phyloP scores from a whole-genome alignment of 345 rosid species.

The Camelina neglecta region DNA sequence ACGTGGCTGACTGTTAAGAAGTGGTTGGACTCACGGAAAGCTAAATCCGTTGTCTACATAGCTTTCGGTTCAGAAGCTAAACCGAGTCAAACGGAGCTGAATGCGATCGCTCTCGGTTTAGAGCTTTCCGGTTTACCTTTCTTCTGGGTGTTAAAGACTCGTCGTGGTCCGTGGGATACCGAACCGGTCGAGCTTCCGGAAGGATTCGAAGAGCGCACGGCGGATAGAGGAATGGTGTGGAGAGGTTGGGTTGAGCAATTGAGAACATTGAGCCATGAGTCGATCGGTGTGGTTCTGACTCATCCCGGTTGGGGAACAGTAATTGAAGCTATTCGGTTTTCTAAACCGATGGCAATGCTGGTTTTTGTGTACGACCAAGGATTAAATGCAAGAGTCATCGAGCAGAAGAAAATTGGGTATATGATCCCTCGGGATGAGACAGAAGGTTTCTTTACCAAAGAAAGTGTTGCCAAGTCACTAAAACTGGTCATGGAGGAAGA shows the following conservation, averaged over 20 bases:
- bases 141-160: constrained; percentile 51
- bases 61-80: constrained; percentile 56
- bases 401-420: constrained; percentile 39
- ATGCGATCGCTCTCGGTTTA: constrained; percentile 48
- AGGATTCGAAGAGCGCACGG: constrained; percentile 48
- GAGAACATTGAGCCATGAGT: constrained; percentile 44
- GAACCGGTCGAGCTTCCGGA: constrained; percentile 40
- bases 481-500: constrained; percentile 47
- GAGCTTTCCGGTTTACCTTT: constrained; percentile 52
- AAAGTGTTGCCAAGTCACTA: constrained; percentile 42
- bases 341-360: constrained; percentile 36
- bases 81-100: constrained; percentile 43
- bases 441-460: constrained; percentile 44
- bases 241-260: constrained; percentile 55
- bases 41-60: constrained; percentile 38
- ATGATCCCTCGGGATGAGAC: constrained; percentile 40
- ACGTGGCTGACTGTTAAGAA: constrained; percentile 39
- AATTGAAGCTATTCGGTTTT: constrained; percentile 44
- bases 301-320: constrained; percentile 47
- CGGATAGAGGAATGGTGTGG: constrained; percentile 47
- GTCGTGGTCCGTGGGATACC: constrained; percentile 24
- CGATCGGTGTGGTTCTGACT: constrained; percentile 50
- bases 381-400: constrained; percentile 40
- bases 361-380: constrained; percentile 46
- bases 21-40: constrained; percentile 46